Evolutionary conservation across 2,329 filamentous ascomycete genomes (phyloP), one percentile per base, ranked within the genome.

Genomic region (Pestalotiopsis sp.): DNA sequence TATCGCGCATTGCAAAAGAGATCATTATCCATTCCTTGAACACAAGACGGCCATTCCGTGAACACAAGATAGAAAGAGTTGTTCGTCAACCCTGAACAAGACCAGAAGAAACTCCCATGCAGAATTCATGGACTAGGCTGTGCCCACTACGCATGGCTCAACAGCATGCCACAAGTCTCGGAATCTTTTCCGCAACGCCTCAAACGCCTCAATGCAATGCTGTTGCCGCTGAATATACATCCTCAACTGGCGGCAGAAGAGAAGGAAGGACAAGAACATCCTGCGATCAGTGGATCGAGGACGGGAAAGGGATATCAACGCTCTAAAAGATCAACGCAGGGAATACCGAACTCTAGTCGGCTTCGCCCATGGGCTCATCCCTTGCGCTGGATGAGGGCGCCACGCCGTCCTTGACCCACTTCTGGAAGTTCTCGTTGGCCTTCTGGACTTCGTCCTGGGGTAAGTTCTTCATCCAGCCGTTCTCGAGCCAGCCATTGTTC

Each of bases 401-500:
- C 52, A 83, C 71, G 14, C 85, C 86, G 31, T 88, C 85, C 59
- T 84, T 82, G 73, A 84, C 80, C 85, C 87, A 89, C 69, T 80
- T 83, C 72, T 83, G 80, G 74, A 86, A 89, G 68, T 87, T 87
- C 75, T 90, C 89, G 82, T 95, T 95, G 72, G 90, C 90, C 79
- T 91, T 89, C 77, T 92, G 85, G n/a, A 92, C 90, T 75, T 92
- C 88, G 72, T 92, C 92, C 80, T 93, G 92, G 78, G 91, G 92
- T 80, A 93, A 84, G 67, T 93, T 92, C 80, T 93, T 89, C 79
- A 97, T 85, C 81, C 94, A 95, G 71, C 93, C 88, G 69, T 91
- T 90, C 85, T 95, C 92, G 81, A 91, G 31, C 81, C 94, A 95
- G 71, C 93, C 88, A 69, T 91, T 91, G 85, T 95, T 92, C 81